Evolutionary conservation across 2,329 filamentous ascomycete species (phyloP), one percentile per base, ranked within the genome.

Genomic region (Sclerotiophoma versabilis): DNA sequence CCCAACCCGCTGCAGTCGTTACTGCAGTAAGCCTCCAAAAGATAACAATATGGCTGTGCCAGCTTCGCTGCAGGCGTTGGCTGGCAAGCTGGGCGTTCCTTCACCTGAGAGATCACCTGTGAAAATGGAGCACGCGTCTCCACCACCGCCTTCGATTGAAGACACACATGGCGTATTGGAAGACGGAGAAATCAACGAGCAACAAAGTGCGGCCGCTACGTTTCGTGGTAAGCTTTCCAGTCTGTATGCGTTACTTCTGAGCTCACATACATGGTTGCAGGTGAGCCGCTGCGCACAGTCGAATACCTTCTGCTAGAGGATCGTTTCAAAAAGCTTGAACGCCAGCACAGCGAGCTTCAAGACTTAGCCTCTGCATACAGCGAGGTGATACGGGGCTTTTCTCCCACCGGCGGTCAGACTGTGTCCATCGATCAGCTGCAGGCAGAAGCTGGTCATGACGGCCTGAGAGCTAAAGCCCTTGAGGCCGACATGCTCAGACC

Each of bases 381-480:
- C 5, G 58, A 60, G 12, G 34, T 60, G 1, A 57, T 65, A 4
- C 30, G 48, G 23, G 62, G 62, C 22, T 48, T 32, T 5, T 25
- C 49, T 14, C 19, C 41, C 7, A 26, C n/a, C 10, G 37, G 56
- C 4, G 49, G 42, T 9, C 42, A 32, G 11, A 23, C 27, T 6
- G 27, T 46, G 5, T 52, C 52, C 22, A 51, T 63, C 30, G 46
- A 59, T 2, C 58, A 65, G 37, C 50, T 65, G 27, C 58, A 50
- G 17, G 48, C 49, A 4, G 60, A 63, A 27, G 58, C 58, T 37
- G 60, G 57, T 19, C 37, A 29, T 43, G 52, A 58, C 26, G 58
- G 60, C 30, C 29, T 65, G 25, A 56, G 57, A 27, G 54, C 57
- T 22, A 63, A 60, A 43, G 62, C 62, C 5, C 57, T 60, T 12